Conservation (phyloP, 805 yeast species). For the Wickerhamiella vanderwaltii region DNA sequence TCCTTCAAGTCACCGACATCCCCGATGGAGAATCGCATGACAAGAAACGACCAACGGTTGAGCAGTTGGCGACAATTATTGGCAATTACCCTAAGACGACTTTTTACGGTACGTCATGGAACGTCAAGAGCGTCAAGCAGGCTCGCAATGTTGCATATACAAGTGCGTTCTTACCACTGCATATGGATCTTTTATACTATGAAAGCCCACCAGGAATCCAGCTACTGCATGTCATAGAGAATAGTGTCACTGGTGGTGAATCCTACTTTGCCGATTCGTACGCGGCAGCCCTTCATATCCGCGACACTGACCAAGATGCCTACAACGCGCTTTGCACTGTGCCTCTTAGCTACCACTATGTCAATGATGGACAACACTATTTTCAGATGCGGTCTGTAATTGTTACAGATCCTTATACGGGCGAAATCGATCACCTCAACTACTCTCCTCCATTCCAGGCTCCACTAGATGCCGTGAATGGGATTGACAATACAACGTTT, state of each 20-base stretch:
- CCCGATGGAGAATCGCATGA: constrained; percentile 32
- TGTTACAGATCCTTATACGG: constrained; percentile 39
- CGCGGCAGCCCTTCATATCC: constrained; percentile 47
- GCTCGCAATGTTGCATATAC: constrained; percentile 66
- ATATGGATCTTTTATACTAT: constrained; percentile 65
- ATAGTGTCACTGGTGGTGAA: constrained; percentile 48
- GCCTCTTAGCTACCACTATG: constrained; percentile 60
- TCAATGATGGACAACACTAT: constrained; percentile 48
- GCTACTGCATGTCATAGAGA: constrained; percentile 42
- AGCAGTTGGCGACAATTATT: constrained; percentile 39
- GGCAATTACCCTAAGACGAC: constrained; percentile 56
- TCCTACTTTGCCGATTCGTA: constrained; percentile 60
- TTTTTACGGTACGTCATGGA: constrained; percentile 60
- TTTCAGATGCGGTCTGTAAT: constrained; percentile 50
- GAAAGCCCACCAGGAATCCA: constrained; percentile 78
- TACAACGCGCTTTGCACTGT: constrained; percentile 48
- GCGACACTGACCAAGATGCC: constrained; percentile 46
- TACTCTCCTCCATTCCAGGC: constrained; percentile 81
- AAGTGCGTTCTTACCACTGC: constrained; percentile 50
- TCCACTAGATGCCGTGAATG: constrained; percentile 43
- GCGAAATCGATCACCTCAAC: constrained; percentile 43
- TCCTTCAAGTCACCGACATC: constrained; percentile 41
- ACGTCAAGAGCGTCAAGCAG: constrained; percentile 41
- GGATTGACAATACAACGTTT: constrained; percentile 29
- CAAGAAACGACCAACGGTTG: constrained; percentile 24